phyloP scores from a whole-genome alignment of 2,329 filamentous ascomycete species.

The Aspergillus sp. region DNA sequence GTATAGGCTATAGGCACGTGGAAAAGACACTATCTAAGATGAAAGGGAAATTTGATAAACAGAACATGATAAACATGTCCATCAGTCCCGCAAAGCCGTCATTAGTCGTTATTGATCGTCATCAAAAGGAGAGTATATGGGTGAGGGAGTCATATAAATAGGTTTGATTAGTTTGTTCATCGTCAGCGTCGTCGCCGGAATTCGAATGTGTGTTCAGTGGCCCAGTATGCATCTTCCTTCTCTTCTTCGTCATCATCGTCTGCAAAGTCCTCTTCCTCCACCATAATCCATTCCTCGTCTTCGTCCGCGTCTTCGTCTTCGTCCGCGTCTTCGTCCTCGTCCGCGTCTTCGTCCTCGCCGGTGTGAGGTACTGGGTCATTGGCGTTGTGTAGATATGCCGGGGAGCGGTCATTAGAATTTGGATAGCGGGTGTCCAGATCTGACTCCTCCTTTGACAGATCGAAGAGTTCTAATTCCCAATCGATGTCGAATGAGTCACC shows the following conservation, averaged over 20 bases:
- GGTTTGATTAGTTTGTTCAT: background rate
- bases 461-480: conserved; percentile 19
- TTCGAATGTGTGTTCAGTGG: conserved; percentile 5
- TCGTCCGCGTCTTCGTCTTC: background rate
- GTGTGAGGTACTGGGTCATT: background rate
- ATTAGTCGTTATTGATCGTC: background rate
- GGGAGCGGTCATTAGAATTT: background rate
- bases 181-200: background rate
- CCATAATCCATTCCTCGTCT: background rate
- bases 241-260: background rate
- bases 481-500: conserved; percentile 16
- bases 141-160: background rate
- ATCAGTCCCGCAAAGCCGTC: background rate
- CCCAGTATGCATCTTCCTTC: background rate
- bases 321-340: background rate
- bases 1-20: background rate
- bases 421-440: background rate
- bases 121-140: background rate
- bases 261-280: background rate
- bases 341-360: background rate
- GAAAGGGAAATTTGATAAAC: background rate
- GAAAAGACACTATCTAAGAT: background rate
- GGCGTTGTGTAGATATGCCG: background rate
- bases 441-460: background rate
- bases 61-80: background rate